A percentile compares a stretch with the other conserved stretches of the same genome.
Conservation (phyloP, 768 basidiomycete species). For the Termitomyces titanicus region DNA sequence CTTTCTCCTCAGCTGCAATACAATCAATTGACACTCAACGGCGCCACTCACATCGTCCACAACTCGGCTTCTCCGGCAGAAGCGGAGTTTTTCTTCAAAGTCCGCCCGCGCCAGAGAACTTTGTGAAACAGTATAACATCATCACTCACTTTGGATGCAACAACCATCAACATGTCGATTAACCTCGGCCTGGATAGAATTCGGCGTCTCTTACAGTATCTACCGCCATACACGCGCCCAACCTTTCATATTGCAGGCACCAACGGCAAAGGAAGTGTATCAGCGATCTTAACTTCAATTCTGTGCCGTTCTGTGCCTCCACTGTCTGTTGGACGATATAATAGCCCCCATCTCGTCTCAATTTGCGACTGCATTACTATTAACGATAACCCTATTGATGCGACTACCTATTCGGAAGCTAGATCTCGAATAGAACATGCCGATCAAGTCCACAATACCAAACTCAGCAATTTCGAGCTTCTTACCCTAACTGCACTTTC, state of each 20-base stretch:
- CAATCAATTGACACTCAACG: too few species aligned
- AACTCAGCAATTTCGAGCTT: constrained; percentile 77
- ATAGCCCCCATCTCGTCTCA: constrained; percentile 86
- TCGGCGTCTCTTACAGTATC: constrained; percentile 40
- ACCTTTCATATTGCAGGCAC: constrained; percentile 93
- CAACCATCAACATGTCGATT: constrained; percentile 47
- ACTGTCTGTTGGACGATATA: constrained; percentile 77
- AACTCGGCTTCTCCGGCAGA: too few species aligned
- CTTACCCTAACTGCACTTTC: constrained; percentile 78
- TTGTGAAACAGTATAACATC: too few species aligned
- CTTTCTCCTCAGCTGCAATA: too few species aligned
- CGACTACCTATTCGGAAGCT: constrained; percentile 42
- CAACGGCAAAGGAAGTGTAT: constrained; percentile 96
- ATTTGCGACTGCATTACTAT: constrained; percentile 76
- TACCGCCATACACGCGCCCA: constrained; percentile 69
- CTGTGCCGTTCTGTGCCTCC: constrained; percentile 51
- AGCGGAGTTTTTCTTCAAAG: too few species aligned
- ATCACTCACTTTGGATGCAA: too few species aligned
- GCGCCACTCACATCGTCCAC: too few species aligned
- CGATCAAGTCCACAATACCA: constrained; percentile 38
- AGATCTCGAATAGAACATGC: constrained; percentile 45
- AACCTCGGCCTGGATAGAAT: constrained; percentile 66
- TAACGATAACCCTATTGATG: constrained; percentile 49
- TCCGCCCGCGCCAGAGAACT: too few species aligned
- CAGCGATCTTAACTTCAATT: constrained; percentile 77